Evolutionary conservation across 23 red algal species (phyloP), one percentile per base, ranked within the genome.

Genomic region (Gracilaria caudata): DNA sequence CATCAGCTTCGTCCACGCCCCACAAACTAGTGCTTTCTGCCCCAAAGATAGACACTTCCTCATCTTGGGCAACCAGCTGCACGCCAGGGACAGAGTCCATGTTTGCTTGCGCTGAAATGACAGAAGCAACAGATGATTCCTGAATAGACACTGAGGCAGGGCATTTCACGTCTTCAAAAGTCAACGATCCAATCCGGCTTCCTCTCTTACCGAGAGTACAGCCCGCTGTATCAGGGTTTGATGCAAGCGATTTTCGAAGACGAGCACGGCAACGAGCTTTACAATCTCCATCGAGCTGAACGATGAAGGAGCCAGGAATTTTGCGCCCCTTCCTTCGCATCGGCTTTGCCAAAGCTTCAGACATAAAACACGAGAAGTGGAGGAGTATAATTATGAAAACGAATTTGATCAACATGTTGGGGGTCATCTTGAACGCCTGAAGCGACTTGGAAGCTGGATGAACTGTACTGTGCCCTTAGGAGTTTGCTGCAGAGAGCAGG

Each of bases 261-360:
- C 33, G 11, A 0, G 24, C 25, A 3, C 76, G 49, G 21, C 76
- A 80, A 14, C 25, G 56, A 3, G 7, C 45, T 51, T 25, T 59
- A 33, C 76, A 80, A 3, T 58, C 49, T 3, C 76, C 76, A 59
- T 57, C 20, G 6, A 80, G 25, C 56, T 80, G 47, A 80, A 58
- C 76, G 49, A 80, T 55, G 76, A 80, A 80, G n/a, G 76, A 56
- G 35, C 76, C 76, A 33, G 45, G 76, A 55, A 80, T 56, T 61
- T 25, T 61, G 57, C 41, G 41, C 4, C 6, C 41, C 41, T 10
- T 45, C 41, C 41, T 45, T 45, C 41, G 4, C 6, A 45, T 10
- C 10, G 41, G 41, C 41, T 45, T 45, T 45, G 41, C 41, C 4
- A 45, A 10, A 4, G 41, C 41, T 45, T 4, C 41, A 45, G 41